These are phyloP conservation scores for Linum tenue DNA, from an alignment of 345 rosid species.

Conservation along the genomic window DNA sequence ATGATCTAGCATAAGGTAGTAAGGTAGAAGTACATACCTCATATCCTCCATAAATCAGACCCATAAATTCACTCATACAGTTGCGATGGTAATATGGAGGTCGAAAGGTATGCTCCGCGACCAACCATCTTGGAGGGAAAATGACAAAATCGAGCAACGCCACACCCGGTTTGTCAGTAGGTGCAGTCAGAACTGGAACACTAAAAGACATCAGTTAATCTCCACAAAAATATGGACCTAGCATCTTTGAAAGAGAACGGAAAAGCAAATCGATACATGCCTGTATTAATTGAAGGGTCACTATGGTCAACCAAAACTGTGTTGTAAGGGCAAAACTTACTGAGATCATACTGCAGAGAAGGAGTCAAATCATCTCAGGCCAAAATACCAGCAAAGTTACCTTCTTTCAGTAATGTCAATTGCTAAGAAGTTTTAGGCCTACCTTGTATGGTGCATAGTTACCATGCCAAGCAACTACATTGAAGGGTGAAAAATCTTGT, in stretches of 20 bases:
- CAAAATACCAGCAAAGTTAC: neutral
- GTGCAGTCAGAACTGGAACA: slow-evolving; percentile 82
- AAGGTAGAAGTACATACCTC: slow-evolving; percentile 48
- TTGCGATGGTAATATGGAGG: slow-evolving; percentile 97
- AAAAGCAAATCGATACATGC: slow-evolving; percentile 17
- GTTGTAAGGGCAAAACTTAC: slow-evolving; percentile 88
- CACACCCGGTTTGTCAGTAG: slow-evolving; percentile 94
- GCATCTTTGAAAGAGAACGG: neutral
- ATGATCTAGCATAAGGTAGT: neutral
- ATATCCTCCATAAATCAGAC: slow-evolving; percentile 78
- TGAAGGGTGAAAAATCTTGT: slow-evolving; percentile 96
- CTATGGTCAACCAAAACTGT: slow-evolving; percentile 85
- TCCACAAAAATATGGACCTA: slow-evolving; percentile 12
- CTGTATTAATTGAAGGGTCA: slow-evolving; percentile 92
- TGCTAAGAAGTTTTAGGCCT: slow-evolving; percentile 8
- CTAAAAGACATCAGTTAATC: neutral
- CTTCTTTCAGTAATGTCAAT: neutral
- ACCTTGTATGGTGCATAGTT: slow-evolving; percentile 91
- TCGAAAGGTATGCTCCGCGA: slow-evolving; percentile 90
- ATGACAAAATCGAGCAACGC: slow-evolving; percentile 92
- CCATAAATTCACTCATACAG: slow-evolving; percentile 99
- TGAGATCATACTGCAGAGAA: slow-evolving; percentile 67
- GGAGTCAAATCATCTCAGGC: neutral
- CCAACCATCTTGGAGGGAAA: slow-evolving; percentile 96
- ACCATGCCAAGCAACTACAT: slow-evolving; percentile 98